Evolutionary conservation across 176 grass and related monocot genomes (phyloP).

Genomic region (Zea luxurians): DNA sequence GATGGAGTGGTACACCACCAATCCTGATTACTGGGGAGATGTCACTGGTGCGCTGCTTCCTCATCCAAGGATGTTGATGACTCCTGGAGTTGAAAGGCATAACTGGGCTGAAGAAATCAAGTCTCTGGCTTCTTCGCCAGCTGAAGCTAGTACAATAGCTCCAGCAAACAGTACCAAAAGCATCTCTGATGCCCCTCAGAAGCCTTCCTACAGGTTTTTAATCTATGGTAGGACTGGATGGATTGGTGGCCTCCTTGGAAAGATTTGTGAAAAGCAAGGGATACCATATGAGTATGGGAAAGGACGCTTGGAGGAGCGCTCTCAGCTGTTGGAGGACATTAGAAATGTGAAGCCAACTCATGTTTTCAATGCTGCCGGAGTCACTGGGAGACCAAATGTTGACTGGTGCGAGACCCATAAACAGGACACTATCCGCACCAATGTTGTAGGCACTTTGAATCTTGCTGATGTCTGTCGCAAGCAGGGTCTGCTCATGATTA

Average conservation of each 20-base stretch:
- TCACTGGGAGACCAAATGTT: conserved; percentile 77
- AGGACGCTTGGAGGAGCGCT: conserved; percentile 64
- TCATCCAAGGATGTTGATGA: conserved; percentile 75
- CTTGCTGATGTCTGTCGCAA: conserved; percentile 68
- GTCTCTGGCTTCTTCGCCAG: conserved; percentile 28
- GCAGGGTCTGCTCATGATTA: conserved; percentile 66
- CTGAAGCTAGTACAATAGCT: conserved; percentile 23
- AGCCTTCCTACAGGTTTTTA: conserved; percentile 63
- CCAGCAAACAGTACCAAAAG: conserved; percentile 4
- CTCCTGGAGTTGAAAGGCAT: conserved; percentile 58
- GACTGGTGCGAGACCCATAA: conserved; percentile 82
- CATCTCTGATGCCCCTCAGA: conserved; percentile 32
- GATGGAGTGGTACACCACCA: conserved; percentile 75
- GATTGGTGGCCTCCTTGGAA: conserved; percentile 71
- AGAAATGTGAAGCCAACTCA: conserved; percentile 69
- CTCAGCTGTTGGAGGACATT: conserved; percentile 53
- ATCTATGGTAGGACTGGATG: conserved; percentile 76
- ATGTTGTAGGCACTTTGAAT: conserved; percentile 73
- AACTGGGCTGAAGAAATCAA: conserved; percentile 58
- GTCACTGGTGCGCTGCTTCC: conserved; percentile 66
- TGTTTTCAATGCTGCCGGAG: conserved; percentile 81
- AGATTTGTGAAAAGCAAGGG: conserved; percentile 61
- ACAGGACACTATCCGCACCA: conserved; percentile 71
- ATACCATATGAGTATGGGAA: conserved; percentile 73
- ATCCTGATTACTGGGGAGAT: conserved; percentile 80